Conservation (phyloP, 176 grass and related monocot genomes). For the Otatea glauca region DNA sequence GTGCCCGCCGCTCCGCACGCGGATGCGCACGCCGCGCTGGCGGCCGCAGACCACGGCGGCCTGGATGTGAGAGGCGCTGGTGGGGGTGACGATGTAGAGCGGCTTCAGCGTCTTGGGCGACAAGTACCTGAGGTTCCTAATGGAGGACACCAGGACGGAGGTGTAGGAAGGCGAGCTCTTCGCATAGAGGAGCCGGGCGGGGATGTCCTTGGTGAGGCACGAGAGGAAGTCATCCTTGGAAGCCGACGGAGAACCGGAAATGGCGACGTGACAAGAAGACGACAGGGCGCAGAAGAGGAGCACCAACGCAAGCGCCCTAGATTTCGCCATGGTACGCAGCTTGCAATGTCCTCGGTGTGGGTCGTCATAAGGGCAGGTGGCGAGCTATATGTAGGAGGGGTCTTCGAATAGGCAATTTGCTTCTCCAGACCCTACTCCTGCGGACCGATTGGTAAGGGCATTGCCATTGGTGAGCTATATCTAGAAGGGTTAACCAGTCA, state of each 20-base stretch:
- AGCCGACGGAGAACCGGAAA: background rate
- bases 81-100: slow-evolving; percentile 52
- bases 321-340: slow-evolving; percentile 36
- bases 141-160: slow-evolving; percentile 44
- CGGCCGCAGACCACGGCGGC: slow-evolving; percentile 46
- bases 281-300: slow-evolving; percentile 42
- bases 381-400: slow-evolving; percentile 30
- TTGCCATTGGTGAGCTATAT: slow-evolving; percentile 20
- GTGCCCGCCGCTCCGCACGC: slow-evolving; percentile 69
- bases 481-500: slow-evolving; percentile 22
- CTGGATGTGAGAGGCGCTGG: slow-evolving; percentile 45
- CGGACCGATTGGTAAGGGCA: background rate
- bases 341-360: background rate
- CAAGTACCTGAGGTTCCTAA: slow-evolving; percentile 58
- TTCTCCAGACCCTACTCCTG: slow-evolving; percentile 12
- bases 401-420: background rate
- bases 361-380: background rate
- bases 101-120: slow-evolving; percentile 44
- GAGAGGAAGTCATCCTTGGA: slow-evolving; percentile 47
- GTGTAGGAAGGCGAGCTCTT: slow-evolving; percentile 43
- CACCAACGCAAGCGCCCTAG: slow-evolving; percentile 15
- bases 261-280: slow-evolving; percentile 6
- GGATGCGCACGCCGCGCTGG: slow-evolving; percentile 36
- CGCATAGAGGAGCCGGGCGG: slow-evolving; percentile 42
- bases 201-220: slow-evolving; percentile 43